These are phyloP conservation scores for Spergularia bocconei DNA, from an alignment of 148 eudicot species.

Conservation along the genomic window DNA sequence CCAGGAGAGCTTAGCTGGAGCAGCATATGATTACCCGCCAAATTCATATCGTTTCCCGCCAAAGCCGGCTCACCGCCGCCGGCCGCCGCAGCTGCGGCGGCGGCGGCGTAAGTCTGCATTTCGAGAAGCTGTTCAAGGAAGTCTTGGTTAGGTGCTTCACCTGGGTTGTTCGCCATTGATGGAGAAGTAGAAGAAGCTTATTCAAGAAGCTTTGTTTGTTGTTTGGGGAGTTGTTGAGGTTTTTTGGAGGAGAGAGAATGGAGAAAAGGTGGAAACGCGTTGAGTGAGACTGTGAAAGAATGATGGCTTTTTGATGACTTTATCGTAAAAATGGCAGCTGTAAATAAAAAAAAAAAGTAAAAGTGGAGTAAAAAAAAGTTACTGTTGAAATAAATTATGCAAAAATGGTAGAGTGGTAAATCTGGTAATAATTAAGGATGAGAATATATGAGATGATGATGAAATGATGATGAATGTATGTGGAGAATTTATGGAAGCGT, in stretches of 20 bases:
- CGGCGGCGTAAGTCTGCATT: constrained; percentile 38
- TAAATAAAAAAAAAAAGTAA: constrained; percentile 3
- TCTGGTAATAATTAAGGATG: background rate
- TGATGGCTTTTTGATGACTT: constrained; percentile 15
- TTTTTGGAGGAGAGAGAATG: background rate
- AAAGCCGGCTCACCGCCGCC: constrained; percentile 27
- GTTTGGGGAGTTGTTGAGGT: background rate
- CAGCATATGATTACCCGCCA: constrained; percentile 39
- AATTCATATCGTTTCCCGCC: constrained; percentile 28
- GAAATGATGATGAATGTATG: background rate
- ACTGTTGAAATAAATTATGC: too few species aligned
- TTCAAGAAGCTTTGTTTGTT: background rate
- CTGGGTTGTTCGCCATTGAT: constrained; percentile 43
- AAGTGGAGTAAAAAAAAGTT: too few species aligned
- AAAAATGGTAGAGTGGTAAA: too few species aligned
- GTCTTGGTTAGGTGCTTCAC: constrained; percentile 38
- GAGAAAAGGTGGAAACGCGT: constrained; percentile 15
- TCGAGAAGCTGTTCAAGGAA: constrained; percentile 56
- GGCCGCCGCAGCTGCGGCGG: constrained; percentile 23
- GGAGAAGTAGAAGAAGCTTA: background rate
- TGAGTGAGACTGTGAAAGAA: background rate
- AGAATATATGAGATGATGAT: background rate
- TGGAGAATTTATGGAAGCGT: background rate
- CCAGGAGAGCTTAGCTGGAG: constrained; percentile 52
- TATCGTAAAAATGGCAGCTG: constrained; percentile 14